phyloP scores from a whole-genome alignment of 306 rosid species.

The Prinsepia uniflora region DNA sequence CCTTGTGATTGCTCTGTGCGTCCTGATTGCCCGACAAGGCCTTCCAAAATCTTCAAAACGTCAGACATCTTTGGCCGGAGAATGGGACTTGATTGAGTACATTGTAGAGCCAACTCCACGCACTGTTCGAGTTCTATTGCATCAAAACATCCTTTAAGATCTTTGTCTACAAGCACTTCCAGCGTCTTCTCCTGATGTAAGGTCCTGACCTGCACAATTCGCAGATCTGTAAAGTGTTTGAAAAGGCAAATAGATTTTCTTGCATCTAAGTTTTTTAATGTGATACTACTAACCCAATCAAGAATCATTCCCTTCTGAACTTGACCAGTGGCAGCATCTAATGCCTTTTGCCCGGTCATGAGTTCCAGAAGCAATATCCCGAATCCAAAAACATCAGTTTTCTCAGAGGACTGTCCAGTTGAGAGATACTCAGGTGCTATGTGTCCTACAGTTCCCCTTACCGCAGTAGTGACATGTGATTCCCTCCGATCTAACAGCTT shows the following conservation, averaged over 20 bases:
- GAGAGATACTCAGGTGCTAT: slow-evolving; percentile 94
- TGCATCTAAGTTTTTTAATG: too few species aligned
- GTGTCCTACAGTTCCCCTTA: slow-evolving; percentile 92
- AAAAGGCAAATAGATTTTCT: not conserved
- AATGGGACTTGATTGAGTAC: slow-evolving; percentile 76
- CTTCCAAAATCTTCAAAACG: slow-evolving; percentile 68
- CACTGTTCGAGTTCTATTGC: slow-evolving; percentile 60
- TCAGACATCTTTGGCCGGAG: slow-evolving; percentile 88
- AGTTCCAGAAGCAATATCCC: slow-evolving; percentile 91
- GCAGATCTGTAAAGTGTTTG: not conserved
- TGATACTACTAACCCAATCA: slow-evolving; percentile 59
- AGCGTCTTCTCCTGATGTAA: slow-evolving; percentile 64
- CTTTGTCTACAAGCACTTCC: slow-evolving; percentile 71
- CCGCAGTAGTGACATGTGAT: slow-evolving; percentile 97
- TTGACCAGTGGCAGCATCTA: slow-evolving; percentile 84
- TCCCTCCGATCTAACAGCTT: slow-evolving; percentile 91
- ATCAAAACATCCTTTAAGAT: slow-evolving; percentile 80
- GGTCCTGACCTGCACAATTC: slow-evolving; percentile 63
- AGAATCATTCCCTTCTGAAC: slow-evolving; percentile 95
- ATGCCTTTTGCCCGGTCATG: slow-evolving; percentile 84
- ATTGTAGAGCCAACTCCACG: slow-evolving; percentile 65
- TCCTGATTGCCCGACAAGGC: slow-evolving; percentile 54
- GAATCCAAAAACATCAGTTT: slow-evolving; percentile 92
- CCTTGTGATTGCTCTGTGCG: slow-evolving; percentile 58
- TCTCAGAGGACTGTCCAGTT: slow-evolving; percentile 93